Percentiles rank a stretch among this genome's conserved stretches.
Conservation (phyloP, 73 alveolate species). For the Tetrahymena thermophila region DNA sequence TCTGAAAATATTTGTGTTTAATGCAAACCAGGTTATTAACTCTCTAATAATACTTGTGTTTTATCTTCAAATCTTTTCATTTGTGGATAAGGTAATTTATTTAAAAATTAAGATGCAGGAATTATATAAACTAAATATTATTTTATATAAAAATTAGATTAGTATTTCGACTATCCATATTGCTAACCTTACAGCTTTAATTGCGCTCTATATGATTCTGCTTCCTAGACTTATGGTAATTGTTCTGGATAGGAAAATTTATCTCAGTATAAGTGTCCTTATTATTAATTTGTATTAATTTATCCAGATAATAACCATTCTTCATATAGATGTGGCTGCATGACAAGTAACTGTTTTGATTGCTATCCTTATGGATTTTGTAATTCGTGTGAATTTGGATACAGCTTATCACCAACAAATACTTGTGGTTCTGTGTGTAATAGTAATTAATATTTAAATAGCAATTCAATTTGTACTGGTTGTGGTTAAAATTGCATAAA, state of each 20-base stretch:
- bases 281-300: background rate
- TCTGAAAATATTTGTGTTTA: background rate
- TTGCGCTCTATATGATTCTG: background rate
- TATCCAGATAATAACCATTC: background rate
- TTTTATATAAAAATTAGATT: background rate
- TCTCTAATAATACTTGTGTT: background rate
- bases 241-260: background rate
- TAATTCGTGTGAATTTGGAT: background rate
- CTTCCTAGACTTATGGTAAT: background rate
- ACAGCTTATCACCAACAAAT: background rate
- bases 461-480: background rate
- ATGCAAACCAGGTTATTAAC: background rate
- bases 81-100: background rate
- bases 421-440: background rate
- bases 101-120: background rate
- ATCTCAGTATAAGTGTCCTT: background rate
- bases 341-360: background rate
- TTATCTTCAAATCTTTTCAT: background rate
- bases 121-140: background rate
- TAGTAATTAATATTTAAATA: background rate
- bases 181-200: background rate
- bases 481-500: background rate
- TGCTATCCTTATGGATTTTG: background rate
- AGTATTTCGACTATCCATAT: background rate
- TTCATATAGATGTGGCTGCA: background rate